These are phyloP conservation scores for Trichoderma sp. DNA, from an alignment of 2,329 filamentous ascomycete genomes.

Conservation along the genomic window DNA sequence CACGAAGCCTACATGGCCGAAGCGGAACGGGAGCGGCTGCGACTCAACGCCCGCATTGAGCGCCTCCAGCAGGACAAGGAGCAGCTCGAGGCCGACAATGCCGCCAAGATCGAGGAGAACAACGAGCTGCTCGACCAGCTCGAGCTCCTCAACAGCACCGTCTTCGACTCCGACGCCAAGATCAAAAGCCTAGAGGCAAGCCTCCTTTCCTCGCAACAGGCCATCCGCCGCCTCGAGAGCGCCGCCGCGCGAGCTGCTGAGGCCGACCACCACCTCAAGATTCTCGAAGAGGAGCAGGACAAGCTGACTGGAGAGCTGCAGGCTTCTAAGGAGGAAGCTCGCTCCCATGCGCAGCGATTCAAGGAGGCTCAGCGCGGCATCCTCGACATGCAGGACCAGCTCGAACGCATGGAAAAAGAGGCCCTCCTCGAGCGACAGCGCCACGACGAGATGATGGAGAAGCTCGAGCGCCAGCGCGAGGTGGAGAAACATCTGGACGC, in stretches of 20 bases:
- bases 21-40: slow-evolving; percentile 79
- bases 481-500: slow-evolving; percentile 82
- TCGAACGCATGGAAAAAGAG: slow-evolving; percentile 86
- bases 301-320: slow-evolving; percentile 68
- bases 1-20: slow-evolving; percentile 95
- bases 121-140: slow-evolving; percentile 78
- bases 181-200: slow-evolving; percentile 76
- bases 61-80: slow-evolving; percentile 74
- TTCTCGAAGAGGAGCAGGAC: slow-evolving; percentile 81
- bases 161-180: slow-evolving; percentile 76
- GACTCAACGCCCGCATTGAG: slow-evolving; percentile 73
- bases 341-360: slow-evolving; percentile 79
- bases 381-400: slow-evolving; percentile 77
- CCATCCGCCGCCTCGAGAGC: slow-evolving; percentile 72
- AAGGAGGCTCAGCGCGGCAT: slow-evolving; percentile 81
- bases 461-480: slow-evolving; percentile 80
- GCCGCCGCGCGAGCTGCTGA: slow-evolving; percentile 74
- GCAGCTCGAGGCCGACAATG: slow-evolving; percentile 75
- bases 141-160: slow-evolving; percentile 77
- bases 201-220: slow-evolving; percentile 74
- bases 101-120: slow-evolving; percentile 80
- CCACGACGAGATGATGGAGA: slow-evolving; percentile 76
- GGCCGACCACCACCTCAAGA: slow-evolving; percentile 76
- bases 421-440: slow-evolving; percentile 76
- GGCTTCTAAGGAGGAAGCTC: slow-evolving; percentile 72